These are phyloP conservation scores for Phanerodontia chrysosporium DNA, from an alignment of 768 basidiomycete species.

Conservation along the genomic window DNA sequence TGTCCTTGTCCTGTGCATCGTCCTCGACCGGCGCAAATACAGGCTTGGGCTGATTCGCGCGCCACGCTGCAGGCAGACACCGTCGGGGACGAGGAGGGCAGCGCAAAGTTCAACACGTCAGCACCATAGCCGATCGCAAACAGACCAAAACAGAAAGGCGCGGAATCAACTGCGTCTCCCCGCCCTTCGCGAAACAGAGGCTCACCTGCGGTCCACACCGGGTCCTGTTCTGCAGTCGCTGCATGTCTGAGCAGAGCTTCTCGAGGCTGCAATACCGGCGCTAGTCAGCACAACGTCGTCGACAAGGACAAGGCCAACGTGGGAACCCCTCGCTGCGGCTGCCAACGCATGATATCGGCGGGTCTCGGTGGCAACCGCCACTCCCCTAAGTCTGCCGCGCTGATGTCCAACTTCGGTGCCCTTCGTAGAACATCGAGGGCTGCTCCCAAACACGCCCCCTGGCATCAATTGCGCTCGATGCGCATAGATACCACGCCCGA, in stretches of 20 bases:
- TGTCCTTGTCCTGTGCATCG: conserved; percentile 53
- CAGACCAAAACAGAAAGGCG: conserved; percentile 36
- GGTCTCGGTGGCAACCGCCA: conserved; percentile 15
- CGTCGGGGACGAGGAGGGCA: conserved; percentile 14
- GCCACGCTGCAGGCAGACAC: conserved; percentile 62
- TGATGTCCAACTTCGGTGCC: conserved; percentile 7
- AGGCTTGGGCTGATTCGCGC: conserved; percentile 77
- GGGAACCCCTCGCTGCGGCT: conserved; percentile 2
- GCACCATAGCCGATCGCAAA: conserved; percentile 33
- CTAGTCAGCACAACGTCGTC: neutral
- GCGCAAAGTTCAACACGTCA: conserved; percentile 23
- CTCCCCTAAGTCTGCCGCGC: conserved; percentile 9
- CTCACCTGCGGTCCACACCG: conserved; percentile 83
- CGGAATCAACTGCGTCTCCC: conserved; percentile 16
- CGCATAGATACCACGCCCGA: conserved; percentile 5
- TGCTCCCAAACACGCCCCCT: neutral
- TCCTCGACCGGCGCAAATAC: conserved; percentile 69
- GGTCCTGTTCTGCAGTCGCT: conserved; percentile 66
- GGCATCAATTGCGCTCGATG: conserved; percentile 1
- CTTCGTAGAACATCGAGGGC: neutral
- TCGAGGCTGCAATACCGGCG: conserved; percentile 62
- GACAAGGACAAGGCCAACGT: neutral
- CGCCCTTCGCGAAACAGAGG: conserved; percentile 10
- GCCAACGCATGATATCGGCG: conserved; percentile 15
- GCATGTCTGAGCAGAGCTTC: conserved; percentile 97